Base-by-base conservation (phyloP, 2,329 filamentous ascomycete species). In the Colletotrichum costaricense region DNA sequence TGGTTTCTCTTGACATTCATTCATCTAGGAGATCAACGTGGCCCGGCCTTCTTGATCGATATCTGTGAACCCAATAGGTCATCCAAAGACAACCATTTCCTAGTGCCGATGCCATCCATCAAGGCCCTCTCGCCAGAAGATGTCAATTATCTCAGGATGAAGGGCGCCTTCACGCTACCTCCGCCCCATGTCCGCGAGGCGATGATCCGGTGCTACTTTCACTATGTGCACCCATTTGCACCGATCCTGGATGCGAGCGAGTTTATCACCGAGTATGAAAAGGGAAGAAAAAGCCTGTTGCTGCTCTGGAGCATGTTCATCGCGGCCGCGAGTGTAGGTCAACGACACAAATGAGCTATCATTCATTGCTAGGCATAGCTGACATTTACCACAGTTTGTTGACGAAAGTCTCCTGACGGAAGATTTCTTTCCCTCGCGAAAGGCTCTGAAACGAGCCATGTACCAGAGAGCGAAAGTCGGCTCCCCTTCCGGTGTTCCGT, bases 381-480 rank as follows among this genome's bases (percentile, higher is more conserved):
- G 7, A 64, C 54, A 22, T 11, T 16, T 14, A 14, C 14, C 14
- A 19, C 26, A 68, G 69, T 68, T 67, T 46, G 38, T 63, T 12
- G 63, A 72, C 19, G 68, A 70, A 30, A 66, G n/a, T 12, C 22
- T 70, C 3, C 22, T 70, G 14, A 70, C 63, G 3, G 57, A 57
- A 16, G 69, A 72, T 4, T 72, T 72, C 38, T 72, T 79, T 65
- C 60, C 74, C 3, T 80, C 79, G 2, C 77, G 78, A 11, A 84
- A 81, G 65, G 78, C 76, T 14, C 79, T 83, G 76, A 85, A 84
- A 69, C 77, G 78, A 49, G 77, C 77, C 12, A 81, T 83, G 75
- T 83, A 81, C 60, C 77, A 80, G n/a, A 78, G 80, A 63, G 82
- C 82, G 6, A 84, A 82, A 75, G 80, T 81, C 68, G 59, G 67